Conservation (phyloP, 75 land plant species). For the Pinus tabuliformis region DNA sequence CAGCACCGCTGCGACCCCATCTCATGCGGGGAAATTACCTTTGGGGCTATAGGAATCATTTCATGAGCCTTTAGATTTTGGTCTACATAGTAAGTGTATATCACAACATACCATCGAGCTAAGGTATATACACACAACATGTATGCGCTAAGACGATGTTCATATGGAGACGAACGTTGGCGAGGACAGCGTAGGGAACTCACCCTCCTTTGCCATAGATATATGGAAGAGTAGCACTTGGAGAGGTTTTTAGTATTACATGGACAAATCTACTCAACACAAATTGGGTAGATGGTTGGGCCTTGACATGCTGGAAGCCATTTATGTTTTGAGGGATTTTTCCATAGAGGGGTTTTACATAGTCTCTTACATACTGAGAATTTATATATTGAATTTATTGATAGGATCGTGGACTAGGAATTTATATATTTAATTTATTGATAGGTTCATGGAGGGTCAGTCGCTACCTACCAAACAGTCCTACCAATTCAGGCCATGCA, state of each 20-base stretch:
- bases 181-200: slow-evolving; percentile 1
- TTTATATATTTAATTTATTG: too few relatives aligned
- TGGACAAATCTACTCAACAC: slow-evolving; percentile 60
- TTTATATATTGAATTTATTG: slow-evolving; percentile 60
- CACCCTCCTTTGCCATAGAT: slow-evolving; percentile 16
- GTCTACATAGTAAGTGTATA: neutral
- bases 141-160: slow-evolving; percentile 2
- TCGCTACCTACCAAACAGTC: slow-evolving; percentile 37
- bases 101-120: neutral
- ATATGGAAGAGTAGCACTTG: slow-evolving; percentile 22
- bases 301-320: slow-evolving; percentile 17
- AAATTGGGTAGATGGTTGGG: slow-evolving; percentile 47
- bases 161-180: slow-evolving; percentile 4
- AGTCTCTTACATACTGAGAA: slow-evolving; percentile 64
- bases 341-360: slow-evolving; percentile 65
- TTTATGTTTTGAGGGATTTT: slow-evolving; percentile 52
- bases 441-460: slow-evolving; percentile 35
- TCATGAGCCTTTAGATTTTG: neutral
- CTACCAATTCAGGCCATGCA: slow-evolving; percentile 54
- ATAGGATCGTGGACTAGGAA: slow-evolving; percentile 30
- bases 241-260: slow-evolving; percentile 47
- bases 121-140: neutral
- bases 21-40: neutral
- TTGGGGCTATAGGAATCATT: neutral
- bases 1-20: neutral